Percentiles rank a stretch among this genome's conserved stretches.
These are phyloP conservation scores for Seminavis robusta DNA, from an alignment of 108 stramenopile genomes.

Conservation along the genomic window DNA sequence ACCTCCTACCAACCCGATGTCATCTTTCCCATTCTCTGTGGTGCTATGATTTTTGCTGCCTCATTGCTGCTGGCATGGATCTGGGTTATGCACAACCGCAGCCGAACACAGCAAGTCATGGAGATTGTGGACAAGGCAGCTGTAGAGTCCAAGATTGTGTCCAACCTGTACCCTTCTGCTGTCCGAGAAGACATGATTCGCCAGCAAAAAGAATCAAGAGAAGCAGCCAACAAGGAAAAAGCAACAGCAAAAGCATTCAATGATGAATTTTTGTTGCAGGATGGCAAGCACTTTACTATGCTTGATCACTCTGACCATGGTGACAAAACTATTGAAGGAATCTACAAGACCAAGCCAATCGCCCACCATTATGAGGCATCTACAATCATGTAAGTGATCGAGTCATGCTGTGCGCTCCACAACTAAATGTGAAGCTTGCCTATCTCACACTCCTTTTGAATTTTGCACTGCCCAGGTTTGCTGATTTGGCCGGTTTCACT, in stretches of 20 bases:
- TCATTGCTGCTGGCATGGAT: background rate
- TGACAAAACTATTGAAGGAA: background rate
- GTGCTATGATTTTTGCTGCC: slow-evolving; percentile 2
- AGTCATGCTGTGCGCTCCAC: too few species aligned
- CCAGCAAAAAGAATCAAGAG: too few species aligned
- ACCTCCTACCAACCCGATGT: background rate
- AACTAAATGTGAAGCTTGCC: too few species aligned
- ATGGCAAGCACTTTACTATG: background rate
- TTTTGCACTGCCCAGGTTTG: background rate
- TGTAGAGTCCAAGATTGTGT: background rate
- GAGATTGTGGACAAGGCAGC: background rate
- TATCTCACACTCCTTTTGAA: background rate
- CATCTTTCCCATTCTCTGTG: background rate
- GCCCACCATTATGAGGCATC: background rate
- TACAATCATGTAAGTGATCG: too few species aligned
- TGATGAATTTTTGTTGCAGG: background rate
- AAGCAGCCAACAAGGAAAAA: too few species aligned
- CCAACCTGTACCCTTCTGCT: background rate
- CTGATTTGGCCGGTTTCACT: slow-evolving; percentile 34
- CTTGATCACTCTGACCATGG: background rate
- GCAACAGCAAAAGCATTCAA: background rate
- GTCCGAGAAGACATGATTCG: too few species aligned
- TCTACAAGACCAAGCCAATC: background rate
- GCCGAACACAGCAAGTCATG: background rate
- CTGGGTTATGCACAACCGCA: background rate